Base-by-base conservation (phyloP, 306 rosid species). In the Bauhinia variegata region DNA sequence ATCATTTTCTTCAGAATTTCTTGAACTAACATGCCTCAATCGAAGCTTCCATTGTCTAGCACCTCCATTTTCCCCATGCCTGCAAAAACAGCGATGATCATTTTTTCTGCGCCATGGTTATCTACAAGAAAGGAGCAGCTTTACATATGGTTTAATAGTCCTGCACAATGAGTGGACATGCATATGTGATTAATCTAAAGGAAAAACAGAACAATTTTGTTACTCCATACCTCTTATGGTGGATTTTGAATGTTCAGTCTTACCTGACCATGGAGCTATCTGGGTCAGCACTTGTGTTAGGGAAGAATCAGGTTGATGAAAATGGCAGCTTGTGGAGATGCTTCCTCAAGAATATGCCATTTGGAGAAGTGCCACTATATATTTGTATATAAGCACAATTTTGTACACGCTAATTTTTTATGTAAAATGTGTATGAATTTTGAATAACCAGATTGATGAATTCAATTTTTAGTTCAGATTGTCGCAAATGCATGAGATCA, bases 21-120 rank as follows among this genome's bases (percentile, higher is more conserved):
- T 62, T 56, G 36, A 5, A 17, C 60, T 50, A 17, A 30, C 23
- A 55, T 31, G 18, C 49, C 14, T 76, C 33, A 31, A 8, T 17
- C 42, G 16, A 62, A 65, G 73, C 38, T 50, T 71, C 56, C 53
- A 49, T 23, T 70, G 52, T 52, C 59, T 51, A 23, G 41, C 63
- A 65, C 68, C 4, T 66, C 18, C 15, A 49, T 38, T 65, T 54
- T 36, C 2, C 7, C 10, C 18, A 34, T 41, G 38, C 23, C 12
- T 72, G 50, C 71, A 57, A 54, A 43, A 17, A 18, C 12, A 10
- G 15, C 9, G 52, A 28, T 19, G 12, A 38, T 18, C 13, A 19
- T 5, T 54, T 11, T 43, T 38, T 18, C 37, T 73, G 42, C 36
- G 11, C 18, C 54, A 54, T 46, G 11, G 18, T 54, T 5, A 37